Evolutionary conservation across 75 land plant species (phyloP), one percentile per base, ranked within the genome.

Genomic region (Sequoiadendron giganteum): DNA sequence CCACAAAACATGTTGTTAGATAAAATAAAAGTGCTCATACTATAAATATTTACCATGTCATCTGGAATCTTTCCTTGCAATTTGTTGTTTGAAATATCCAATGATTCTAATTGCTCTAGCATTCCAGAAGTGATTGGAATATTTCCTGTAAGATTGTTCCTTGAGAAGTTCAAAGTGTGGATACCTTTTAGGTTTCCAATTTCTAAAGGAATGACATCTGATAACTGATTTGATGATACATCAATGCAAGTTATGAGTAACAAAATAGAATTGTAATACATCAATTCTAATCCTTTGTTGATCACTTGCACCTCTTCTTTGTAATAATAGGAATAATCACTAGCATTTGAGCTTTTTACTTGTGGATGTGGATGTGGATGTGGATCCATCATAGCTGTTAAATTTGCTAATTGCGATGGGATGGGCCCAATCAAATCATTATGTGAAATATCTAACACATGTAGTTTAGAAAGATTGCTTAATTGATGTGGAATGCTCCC

Each of bases 1-100:
- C 89, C 89, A 40, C 39, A 11, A 4, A 88, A 11, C 39, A 10
- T 61, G 36, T 88, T 88, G 87, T 88, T 85, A 21, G 78, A 55
- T 5, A 88, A 15, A 40, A 49, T 68, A 19, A 88, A 18, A 6
- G 3, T n/a, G 0, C 28, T 73, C 6, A 86, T 45, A 25, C 16
- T 2, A 0, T 2, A 42, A 28, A 19, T 16, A 5, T 45, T 10
- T 39, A 82, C 1, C 87, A 86, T 47, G 10, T 11, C 87, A 42
- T 42, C 43, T 68, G 88, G 49, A 45, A 87, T 54, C 9, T 11
- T 8, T 28, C 88, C 88, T 19, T 87, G 86, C 56, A 87, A 40
- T 9, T 11, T 88, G 8, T 87, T 87, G 8, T 85, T 40, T 3
- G 88, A 77, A n/a, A 87, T 9, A 42, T 87, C 85, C 28, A 87